Evolutionary conservation across 441 rosid species (phyloP).

Genomic region (Erodium texanum): DNA sequence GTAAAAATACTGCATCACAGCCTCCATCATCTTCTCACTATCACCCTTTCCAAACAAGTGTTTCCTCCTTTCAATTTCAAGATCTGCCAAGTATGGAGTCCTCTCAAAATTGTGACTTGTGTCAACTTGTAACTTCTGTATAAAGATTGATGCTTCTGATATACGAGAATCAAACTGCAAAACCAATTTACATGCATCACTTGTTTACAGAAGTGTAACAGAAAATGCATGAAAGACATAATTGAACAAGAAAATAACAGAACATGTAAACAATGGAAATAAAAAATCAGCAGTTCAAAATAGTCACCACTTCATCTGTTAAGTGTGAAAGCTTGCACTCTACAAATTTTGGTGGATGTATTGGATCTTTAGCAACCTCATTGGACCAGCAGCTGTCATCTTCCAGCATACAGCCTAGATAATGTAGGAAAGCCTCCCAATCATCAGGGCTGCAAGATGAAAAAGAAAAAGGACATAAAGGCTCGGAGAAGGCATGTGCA

Average conservation of each 20-base stretch:
- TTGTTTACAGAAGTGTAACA: conserved; percentile 14
- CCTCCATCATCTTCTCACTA: conserved; percentile 46
- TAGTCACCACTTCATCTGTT: conserved; percentile 65
- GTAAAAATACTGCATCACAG: conserved; percentile 53
- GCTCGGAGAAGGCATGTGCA: conserved; percentile 13
- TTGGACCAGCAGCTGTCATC: conserved; percentile 65
- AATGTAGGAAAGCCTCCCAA: conserved; percentile 92
- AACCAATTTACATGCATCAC: conserved; percentile 21
- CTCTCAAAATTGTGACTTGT: conserved; percentile 42
- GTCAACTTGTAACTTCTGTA: conserved; percentile 54
- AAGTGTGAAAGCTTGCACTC: conserved; percentile 60
- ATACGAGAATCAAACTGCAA: conserved; percentile 79
- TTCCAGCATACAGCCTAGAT: conserved; percentile 88
- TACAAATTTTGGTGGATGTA: conserved; percentile 37
- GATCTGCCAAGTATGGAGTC: conserved; percentile 64
- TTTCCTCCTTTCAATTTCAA: conserved; percentile 87
- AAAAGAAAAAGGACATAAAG: conserved; percentile 24
- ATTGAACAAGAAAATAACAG: background rate
- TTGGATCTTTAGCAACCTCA: conserved; percentile 33
- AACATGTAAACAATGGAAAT: background rate
- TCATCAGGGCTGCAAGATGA: conserved; percentile 88
- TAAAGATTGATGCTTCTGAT: conserved; percentile 54
- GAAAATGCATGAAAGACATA: conserved; percentile 9
- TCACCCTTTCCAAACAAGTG: conserved; percentile 62
- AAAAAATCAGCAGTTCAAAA: conserved; percentile 14